phyloP scores from a whole-genome alignment of 441 rosid species.

The Euphorbia schlechtendalii region DNA sequence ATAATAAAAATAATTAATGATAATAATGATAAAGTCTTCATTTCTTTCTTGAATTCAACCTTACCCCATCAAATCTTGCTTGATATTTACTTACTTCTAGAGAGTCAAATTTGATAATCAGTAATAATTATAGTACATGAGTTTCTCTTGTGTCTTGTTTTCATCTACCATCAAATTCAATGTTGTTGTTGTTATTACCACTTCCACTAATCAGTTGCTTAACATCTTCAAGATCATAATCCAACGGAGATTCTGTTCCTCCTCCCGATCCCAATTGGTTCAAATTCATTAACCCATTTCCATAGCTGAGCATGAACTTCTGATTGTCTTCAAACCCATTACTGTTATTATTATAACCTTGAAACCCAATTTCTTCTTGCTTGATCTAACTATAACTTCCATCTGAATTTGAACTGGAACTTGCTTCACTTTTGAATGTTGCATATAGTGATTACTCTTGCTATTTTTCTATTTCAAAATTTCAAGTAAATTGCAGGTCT shows the following conservation, averaged over 20 bases:
- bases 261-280: constrained; percentile 26
- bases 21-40: constrained; percentile 14
- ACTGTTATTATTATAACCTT: too few relatives aligned
- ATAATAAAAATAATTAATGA: constrained; percentile 7
- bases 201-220: constrained; percentile 36
- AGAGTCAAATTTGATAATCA: background rate
- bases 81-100: constrained; percentile 56
- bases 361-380: constrained; percentile 36
- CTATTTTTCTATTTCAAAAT: too few relatives aligned
- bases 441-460: too few relatives aligned
- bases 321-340: constrained; percentile 31
- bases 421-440: constrained; percentile 50
- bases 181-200: constrained; percentile 7
- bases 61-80: constrained; percentile 69
- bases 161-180: constrained; percentile 26
- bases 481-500: too few relatives aligned
- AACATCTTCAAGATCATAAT: constrained; percentile 36
- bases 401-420: constrained; percentile 48
- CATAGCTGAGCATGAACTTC: too few relatives aligned
- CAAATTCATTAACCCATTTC: too few relatives aligned
- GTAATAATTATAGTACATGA: constrained; percentile 32
- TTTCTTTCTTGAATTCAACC: constrained; percentile 25
- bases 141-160: constrained; percentile 37
- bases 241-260: constrained; percentile 13
- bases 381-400: constrained; percentile 44